Evolutionary conservation across 2,329 filamentous ascomycete genomes (phyloP), one percentile per base, ranked within the genome.

Genomic region (Apiospora arundinis): DNA sequence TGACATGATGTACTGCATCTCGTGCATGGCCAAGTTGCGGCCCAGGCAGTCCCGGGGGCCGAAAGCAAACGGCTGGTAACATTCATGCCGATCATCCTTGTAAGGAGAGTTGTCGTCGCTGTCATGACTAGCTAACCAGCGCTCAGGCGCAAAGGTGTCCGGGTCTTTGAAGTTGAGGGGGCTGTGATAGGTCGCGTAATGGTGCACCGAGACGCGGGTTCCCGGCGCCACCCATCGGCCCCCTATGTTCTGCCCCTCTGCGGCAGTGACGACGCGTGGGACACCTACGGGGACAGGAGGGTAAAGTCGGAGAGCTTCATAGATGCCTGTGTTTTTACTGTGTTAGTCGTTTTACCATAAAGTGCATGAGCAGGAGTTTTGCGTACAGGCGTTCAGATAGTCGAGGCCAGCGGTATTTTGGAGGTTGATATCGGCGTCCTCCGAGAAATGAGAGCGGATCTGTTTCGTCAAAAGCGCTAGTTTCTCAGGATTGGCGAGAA

Each of bases 401-500:
- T 74, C 70, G 23, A 78, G 70, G 21, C 69, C 60, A 2, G 70
- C 69, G 2, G 76, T 71, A 4, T 69, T 69, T 21, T 77, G 76
- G 11, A 78, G 71, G 18, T 60, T 75, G 16, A 83, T 80, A 1
- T 82, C 79, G 4, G 75, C 70, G 9, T 72, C 69, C 3, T 63
- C 72, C 4, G 44, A 56, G 65, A 81, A 81, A 3, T 65, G 71
- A 4, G 63, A 49, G 11, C 77, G 77, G 25, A 81, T 72, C 68
- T 80, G 77, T 0, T 72, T 48, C 11, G 73, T 72, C 18, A 81
- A 71, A 18, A 69, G 73, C 1, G 72, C 65, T 12, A 79, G 70
- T 23, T 74, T 75, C 2, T 70, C 44, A 1, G 78, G 77, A 68
- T 78, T 75, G 4, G 77, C 79, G 2, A 85, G 75, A 8, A 88